Base-by-base conservation (phyloP, 805 yeast genomes). In the Huiozyma sinensis region DNA sequence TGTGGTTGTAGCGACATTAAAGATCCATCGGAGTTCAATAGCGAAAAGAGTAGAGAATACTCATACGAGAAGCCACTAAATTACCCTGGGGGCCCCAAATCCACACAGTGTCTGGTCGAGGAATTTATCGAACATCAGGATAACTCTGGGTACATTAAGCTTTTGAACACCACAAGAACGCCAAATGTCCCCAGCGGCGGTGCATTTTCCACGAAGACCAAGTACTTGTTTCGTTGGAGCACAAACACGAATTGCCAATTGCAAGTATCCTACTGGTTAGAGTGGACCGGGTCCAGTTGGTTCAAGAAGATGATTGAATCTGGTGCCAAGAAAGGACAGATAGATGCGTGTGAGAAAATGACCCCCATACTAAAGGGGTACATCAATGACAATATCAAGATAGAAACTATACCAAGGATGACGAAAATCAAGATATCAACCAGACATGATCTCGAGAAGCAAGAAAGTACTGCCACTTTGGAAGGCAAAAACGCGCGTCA, bases 171-270 rank as follows among this genome's bases (percentile, higher is more conserved):
- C 1, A 77, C 90, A 0, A 68, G 66, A 36, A 89, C 98, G 0
- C 99, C 98, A 0, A 92, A 87, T 57, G 97, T 92, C 11, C 98
- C 99, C 0, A 83, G 89, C 54, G 99, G 99, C 5, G 73, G 73
- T 37, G 73, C 84, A 0, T 92, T 92, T 60, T 70, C 74, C 31
- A 88, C 88, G 1, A 72, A 77, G 49, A 85, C 95, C 0, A 70
- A 83, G 47, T 83, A 79, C 54, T 67, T 79, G 38, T 64, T 87
- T 44, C 71, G 81, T 3, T 92, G 98, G 97, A 87, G 71, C 0
- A 69, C 67, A 7, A 62, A 70, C 29, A 84, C 81, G 54, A 60
- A 66, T 27, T 81, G 95, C 5, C 66, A 69, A 40, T 53, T 92
- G 35, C 66, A 66, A 38, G 63, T 83, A n/a, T 74, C 88, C n/a